A percentile compares a stretch with the other conserved stretches of the same genome.
Evolutionary conservation across 495 filamentous ascomycete species (phyloP).

Genomic region (Penicillium tannophilum): DNA sequence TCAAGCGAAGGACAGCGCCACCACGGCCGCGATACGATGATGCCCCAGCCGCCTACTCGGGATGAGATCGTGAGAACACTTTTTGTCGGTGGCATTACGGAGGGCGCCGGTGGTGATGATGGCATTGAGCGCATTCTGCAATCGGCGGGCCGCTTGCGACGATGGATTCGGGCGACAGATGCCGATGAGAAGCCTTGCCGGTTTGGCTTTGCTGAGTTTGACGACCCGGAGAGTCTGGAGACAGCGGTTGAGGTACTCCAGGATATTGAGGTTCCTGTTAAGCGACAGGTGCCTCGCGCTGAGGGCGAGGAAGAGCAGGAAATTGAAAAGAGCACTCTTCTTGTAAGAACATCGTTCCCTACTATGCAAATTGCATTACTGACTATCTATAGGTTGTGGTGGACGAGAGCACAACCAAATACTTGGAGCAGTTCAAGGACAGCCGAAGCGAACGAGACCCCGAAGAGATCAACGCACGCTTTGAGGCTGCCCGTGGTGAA

Average conservation of each 20-base stretch:
- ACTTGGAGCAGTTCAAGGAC: slow-evolving; percentile 77
- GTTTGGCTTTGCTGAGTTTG: slow-evolving; percentile 97
- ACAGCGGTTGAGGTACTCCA: slow-evolving; percentile 84
- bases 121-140: slow-evolving; percentile 80
- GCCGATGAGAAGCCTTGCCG: slow-evolving; percentile 80
- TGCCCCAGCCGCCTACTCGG: slow-evolving; percentile 81
- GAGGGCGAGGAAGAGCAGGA: slow-evolving; percentile 57
- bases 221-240: slow-evolving; percentile 85
- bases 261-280: slow-evolving; percentile 82
- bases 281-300: slow-evolving; percentile 58
- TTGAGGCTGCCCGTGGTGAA: slow-evolving; percentile 65
- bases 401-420: slow-evolving; percentile 78
- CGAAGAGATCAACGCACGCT: slow-evolving; percentile 62
- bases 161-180: slow-evolving; percentile 83
- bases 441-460: slow-evolving; percentile 66
- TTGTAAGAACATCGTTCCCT: slow-evolving; percentile 43
- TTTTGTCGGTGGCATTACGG: slow-evolving; percentile 84
- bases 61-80: slow-evolving; percentile 92
- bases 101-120: slow-evolving; percentile 74
- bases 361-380: slow-evolving; percentile 10
- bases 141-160: slow-evolving; percentile 73
- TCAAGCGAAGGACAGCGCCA: slow-evolving; percentile 69
- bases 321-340: slow-evolving; percentile 70
- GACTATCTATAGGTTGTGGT: slow-evolving; percentile 60
- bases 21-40: slow-evolving; percentile 71